Evolutionary conservation across 176 grass and related monocot genomes (phyloP), one percentile per base, ranked within the genome.

Genomic region (Lolium perenne): DNA sequence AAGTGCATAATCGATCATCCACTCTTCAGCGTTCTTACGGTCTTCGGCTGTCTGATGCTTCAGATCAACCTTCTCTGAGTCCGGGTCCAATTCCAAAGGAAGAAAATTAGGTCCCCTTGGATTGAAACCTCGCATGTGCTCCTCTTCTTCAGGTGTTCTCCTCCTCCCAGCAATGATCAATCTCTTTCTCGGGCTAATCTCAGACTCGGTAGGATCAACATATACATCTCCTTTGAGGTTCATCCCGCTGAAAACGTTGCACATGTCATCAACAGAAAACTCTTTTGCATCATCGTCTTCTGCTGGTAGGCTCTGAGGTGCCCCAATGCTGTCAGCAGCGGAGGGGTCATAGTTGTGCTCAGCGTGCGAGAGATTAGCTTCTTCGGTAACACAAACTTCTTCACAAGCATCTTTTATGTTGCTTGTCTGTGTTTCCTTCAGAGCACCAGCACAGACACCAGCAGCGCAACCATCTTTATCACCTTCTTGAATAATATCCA

Each of bases 11-110:
- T 99, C 97, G 38, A 97, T 91, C 97, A 99, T 91, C 90, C 90
- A 99, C 70, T 99, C 97, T 82, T 99, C 97, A 2, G 97, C 88
- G 74, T 99, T 99, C 83, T 97, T 99, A 20, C 97, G 93, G 10
- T 97, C 94, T 68, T 94, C 97, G 66, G 96, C 80, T 43, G 88
- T 86, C 53, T 97, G 94, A 79, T 99, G 97, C 87, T 73, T 97
- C 56, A 99, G 92, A 77, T 99, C 97, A 26, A 97, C 90, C 91
- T 93, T 93, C 8, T 99, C 97, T 75, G 88, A 71, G 32, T 92
- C 94, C 3, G 89, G 94, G 17, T 99, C 94, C 17, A 90, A 82
- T 70, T 93, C 92, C 10, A 88, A 9, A 41, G 94, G 94, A 85
- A 99, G 89, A 79, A 99, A 97, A 61, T 93, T 92, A 0, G 97